These are phyloP conservation scores for Colletotrichum kahawae DNA, from an alignment of 2,329 filamentous ascomycete species.

Conservation along the genomic window DNA sequence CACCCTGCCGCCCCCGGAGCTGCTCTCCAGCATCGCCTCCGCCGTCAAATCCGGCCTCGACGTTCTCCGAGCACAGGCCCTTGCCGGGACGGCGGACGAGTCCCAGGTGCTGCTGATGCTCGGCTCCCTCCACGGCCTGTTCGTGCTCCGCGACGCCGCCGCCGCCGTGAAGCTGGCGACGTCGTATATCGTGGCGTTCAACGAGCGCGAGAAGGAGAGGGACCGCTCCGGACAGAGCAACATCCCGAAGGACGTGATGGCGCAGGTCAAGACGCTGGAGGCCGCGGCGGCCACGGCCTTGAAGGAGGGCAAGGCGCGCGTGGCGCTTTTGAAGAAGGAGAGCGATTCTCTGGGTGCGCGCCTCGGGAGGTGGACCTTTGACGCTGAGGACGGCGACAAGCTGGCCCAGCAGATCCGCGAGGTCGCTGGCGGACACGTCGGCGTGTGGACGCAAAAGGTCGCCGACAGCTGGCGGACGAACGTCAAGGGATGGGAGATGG, in stretches of 20 bases:
- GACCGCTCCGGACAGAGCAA: slow-evolving; percentile 43
- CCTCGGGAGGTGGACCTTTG: slow-evolving; percentile 32
- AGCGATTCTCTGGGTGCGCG: slow-evolving; percentile 30
- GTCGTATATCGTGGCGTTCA: slow-evolving; percentile 39
- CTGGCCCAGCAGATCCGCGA: slow-evolving; percentile 10
- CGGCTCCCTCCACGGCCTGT: slow-evolving; percentile 39
- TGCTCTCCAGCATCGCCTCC: slow-evolving; percentile 5
- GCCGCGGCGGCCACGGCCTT: slow-evolving; percentile 32
- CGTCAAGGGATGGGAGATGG: slow-evolving; percentile 28
- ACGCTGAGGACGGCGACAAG: not conserved
- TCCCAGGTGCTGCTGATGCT: slow-evolving; percentile 28
- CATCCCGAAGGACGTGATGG: slow-evolving; percentile 40
- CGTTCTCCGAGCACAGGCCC: slow-evolving; percentile 24
- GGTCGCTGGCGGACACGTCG: not conserved
- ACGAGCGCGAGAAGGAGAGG: slow-evolving; percentile 43
- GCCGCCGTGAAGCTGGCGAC: slow-evolving; percentile 34
- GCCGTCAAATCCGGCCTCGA: slow-evolving; percentile 30
- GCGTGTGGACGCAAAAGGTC: slow-evolving; percentile 23
- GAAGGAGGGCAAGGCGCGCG: slow-evolving; percentile 35
- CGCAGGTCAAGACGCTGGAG: slow-evolving; percentile 38
- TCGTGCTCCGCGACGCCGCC: slow-evolving; percentile 43
- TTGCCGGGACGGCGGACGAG: slow-evolving; percentile 7
- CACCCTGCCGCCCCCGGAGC: not conserved
- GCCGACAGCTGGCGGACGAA: slow-evolving; percentile 28
- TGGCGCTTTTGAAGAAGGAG: slow-evolving; percentile 34